These are phyloP conservation scores for Mentha longifolia DNA, from an alignment of 257 asterid species.

Conservation along the genomic window DNA sequence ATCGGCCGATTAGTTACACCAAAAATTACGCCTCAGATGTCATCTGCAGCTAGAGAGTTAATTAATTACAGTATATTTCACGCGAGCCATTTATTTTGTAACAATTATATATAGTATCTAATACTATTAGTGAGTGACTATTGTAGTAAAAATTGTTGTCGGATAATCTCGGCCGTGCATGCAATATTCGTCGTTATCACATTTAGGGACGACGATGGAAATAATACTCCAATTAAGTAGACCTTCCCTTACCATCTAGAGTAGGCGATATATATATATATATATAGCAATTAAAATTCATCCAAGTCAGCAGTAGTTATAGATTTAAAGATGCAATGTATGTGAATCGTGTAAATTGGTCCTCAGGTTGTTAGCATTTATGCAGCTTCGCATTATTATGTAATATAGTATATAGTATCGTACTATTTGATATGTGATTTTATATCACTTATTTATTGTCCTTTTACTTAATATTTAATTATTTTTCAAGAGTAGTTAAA, in stretches of 20 bases:
- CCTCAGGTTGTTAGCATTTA: constrained; percentile 32
- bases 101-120: constrained; percentile 30
- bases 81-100: constrained; percentile 18
- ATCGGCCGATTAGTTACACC: too few species aligned
- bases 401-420: too few species aligned
- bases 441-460: too few species aligned
- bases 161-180: constrained; percentile 24
- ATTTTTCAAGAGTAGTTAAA: too few species aligned
- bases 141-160: constrained; percentile 1
- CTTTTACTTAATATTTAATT: too few species aligned
- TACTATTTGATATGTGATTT: too few species aligned
- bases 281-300: background rate
- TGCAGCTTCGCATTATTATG: background rate
- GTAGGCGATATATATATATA: too few species aligned
- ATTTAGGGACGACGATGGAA: constrained; percentile 5
- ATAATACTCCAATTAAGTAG: constrained; percentile 14
- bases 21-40: too few species aligned
- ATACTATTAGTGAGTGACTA: background rate
- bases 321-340: constrained; percentile 26
- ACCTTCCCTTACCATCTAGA: background rate
- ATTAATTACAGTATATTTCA: background rate
- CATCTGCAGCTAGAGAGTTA: too few species aligned
- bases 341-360: background rate
- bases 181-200: constrained; percentile 24
- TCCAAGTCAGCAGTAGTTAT: constrained; percentile 10